Evolutionary conservation across 176 grass and related monocot species (phyloP).

Genomic region (Paspalum notatum): DNA sequence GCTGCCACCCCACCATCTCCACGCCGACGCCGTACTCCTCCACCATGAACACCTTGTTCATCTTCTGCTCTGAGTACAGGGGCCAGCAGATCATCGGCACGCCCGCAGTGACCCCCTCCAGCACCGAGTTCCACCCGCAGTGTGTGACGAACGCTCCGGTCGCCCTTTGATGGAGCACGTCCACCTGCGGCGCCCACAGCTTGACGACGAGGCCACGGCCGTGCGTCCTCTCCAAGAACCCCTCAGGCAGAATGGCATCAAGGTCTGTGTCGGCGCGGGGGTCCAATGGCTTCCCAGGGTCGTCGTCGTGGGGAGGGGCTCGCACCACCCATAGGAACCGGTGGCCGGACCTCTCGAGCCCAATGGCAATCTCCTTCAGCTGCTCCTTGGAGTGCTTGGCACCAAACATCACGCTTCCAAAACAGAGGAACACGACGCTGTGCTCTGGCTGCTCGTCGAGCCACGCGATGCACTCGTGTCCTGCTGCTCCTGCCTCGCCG

Average conservation of each 20-base stretch:
- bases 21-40: neutral
- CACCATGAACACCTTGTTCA: slow-evolving; percentile 49
- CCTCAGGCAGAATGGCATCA: neutral
- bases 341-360: neutral
- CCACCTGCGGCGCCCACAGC: neutral
- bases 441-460: neutral
- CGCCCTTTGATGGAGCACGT: slow-evolving; percentile 17
- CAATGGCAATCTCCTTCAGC: slow-evolving; percentile 1
- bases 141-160: slow-evolving; percentile 62
- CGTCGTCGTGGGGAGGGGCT: neutral
- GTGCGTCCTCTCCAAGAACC: neutral
- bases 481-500: neutral
- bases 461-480: neutral
- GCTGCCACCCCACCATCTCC: neutral
- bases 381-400: neutral
- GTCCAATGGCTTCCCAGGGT: too few relatives aligned
- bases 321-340: slow-evolving; percentile 27
- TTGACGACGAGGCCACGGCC: neutral
- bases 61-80: slow-evolving; percentile 37
- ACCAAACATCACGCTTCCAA: slow-evolving; percentile 26
- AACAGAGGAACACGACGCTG: slow-evolving; percentile 53
- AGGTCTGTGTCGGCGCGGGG: neutral
- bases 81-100: slow-evolving; percentile 48
- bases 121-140: slow-evolving; percentile 54
- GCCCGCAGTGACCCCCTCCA: slow-evolving; percentile 42